phyloP scores from a whole-genome alignment of 2,329 filamentous ascomycete genomes.

The Stemphylium vesicarium region DNA sequence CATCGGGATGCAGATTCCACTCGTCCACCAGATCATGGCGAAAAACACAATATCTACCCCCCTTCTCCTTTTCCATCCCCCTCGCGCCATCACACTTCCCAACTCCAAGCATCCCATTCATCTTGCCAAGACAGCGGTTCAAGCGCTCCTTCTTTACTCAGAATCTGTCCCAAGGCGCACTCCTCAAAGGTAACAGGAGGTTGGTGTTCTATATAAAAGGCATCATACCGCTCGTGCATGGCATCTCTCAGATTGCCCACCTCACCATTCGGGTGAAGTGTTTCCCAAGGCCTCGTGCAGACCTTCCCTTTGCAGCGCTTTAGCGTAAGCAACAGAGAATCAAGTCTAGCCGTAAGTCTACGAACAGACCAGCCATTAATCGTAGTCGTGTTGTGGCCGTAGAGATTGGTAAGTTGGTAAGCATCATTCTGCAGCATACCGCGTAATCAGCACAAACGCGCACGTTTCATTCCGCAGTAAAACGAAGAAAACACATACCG shows the following conservation, averaged over 20 bases:
- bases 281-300: slow-evolving; percentile 64
- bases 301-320: slow-evolving; percentile 65
- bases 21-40: not conserved
- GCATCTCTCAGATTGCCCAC: slow-evolving; percentile 62
- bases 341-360: slow-evolving; percentile 46
- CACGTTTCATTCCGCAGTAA: not conserved
- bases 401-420: slow-evolving; percentile 39
- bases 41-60: too few relatives aligned
- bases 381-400: slow-evolving; percentile 24
- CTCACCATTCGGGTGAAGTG: slow-evolving; percentile 61
- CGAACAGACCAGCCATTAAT: slow-evolving; percentile 17
- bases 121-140: slow-evolving; percentile 24
- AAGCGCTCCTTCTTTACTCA: slow-evolving; percentile 56
- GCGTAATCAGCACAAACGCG: too few relatives aligned
- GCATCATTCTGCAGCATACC: slow-evolving; percentile 35
- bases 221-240: slow-evolving; percentile 56
- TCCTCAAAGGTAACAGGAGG: slow-evolving; percentile 60
- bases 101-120: slow-evolving; percentile 30
- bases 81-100: slow-evolving; percentile 9
- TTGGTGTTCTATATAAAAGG: slow-evolving; percentile 60
- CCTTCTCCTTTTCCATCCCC: too few relatives aligned
- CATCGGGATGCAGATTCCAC: not conserved
- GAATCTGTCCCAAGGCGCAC: slow-evolving; percentile 64
- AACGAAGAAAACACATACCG: slow-evolving; percentile 46
- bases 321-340: slow-evolving; percentile 65